Percentiles rank a stretch among this genome's conserved stretches.
Conservation (phyloP, 805 yeast genomes). For the Starmerella davenportii region DNA sequence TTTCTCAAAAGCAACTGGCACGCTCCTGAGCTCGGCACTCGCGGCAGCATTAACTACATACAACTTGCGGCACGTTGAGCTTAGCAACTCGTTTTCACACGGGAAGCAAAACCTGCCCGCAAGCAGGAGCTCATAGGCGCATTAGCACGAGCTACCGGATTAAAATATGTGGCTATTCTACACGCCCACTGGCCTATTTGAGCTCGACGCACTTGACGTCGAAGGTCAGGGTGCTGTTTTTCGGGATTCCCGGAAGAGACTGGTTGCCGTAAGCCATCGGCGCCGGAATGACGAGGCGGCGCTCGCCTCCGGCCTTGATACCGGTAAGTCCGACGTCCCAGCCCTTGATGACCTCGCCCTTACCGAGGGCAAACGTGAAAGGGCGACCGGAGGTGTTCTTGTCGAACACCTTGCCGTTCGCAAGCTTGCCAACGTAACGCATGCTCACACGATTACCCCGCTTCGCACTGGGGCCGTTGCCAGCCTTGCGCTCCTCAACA, state of each 20-base stretch:
- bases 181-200: background rate
- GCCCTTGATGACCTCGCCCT: constrained; percentile 96
- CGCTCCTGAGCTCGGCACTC: no score
- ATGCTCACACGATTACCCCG: constrained; percentile 82
- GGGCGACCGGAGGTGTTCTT: constrained; percentile 96
- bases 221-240: constrained; percentile 89
- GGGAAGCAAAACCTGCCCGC: no score
- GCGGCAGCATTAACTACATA: no score
- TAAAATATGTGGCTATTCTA: no score
- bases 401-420: constrained; percentile 92
- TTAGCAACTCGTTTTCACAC: no score
- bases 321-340: constrained; percentile 98
- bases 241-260: constrained; percentile 91
- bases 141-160: no score
- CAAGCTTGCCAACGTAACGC: constrained; percentile 93
- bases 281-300: constrained; percentile 91
- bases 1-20: no score
- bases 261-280: constrained; percentile 92
- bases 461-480: constrained; percentile 79
- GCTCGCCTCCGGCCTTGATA: constrained; percentile 97
- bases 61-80: no score
- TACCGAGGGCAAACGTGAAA: constrained; percentile 74
- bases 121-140: no score
- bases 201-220: constrained; percentile 68
- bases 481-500: constrained; percentile 79